These are phyloP conservation scores for Myrica gale DNA, from an alignment of 306 rosid species.

Conservation along the genomic window DNA sequence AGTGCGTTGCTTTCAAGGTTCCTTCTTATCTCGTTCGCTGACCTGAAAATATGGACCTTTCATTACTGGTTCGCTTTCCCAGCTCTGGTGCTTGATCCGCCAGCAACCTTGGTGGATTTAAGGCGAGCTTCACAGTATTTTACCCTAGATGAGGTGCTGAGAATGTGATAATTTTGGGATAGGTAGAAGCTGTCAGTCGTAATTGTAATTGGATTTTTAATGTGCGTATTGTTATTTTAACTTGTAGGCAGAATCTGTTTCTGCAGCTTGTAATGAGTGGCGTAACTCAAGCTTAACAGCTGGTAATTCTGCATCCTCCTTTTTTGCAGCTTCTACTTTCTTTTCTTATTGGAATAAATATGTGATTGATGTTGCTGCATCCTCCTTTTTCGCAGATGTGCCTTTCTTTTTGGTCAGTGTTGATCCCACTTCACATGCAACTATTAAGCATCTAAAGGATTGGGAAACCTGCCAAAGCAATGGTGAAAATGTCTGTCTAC, in stretches of 20 bases:
- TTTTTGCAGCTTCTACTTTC: slow-evolving; percentile 3
- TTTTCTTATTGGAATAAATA: not conserved
- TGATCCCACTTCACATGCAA: slow-evolving; percentile 57
- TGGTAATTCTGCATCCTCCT: slow-evolving; percentile 42
- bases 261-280: slow-evolving; percentile 79
- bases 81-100: slow-evolving; percentile 85
- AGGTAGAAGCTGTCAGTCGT: slow-evolving; percentile 16
- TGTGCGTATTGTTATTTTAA: slow-evolving; percentile 18
- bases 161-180: slow-evolving; percentile 17
- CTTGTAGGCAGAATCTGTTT: slow-evolving; percentile 68
- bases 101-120: slow-evolving; percentile 66
- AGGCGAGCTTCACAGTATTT: slow-evolving; percentile 72
- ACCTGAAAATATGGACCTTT: slow-evolving; percentile 86
- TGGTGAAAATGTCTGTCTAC: slow-evolving; percentile 59
- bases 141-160: slow-evolving; percentile 62
- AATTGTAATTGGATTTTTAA: slow-evolving; percentile 10
- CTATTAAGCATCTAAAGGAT: slow-evolving; percentile 68
- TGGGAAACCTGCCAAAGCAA: slow-evolving; percentile 61
- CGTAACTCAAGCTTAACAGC: slow-evolving; percentile 66
- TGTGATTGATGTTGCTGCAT: not conserved
- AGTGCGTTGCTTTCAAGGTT: slow-evolving; percentile 77
- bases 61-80: slow-evolving; percentile 95
- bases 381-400: slow-evolving; percentile 49
- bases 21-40: slow-evolving; percentile 88
- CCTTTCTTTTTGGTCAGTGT: slow-evolving; percentile 74